Evolutionary conservation across 148 eudicot genomes (phyloP).

Genomic region (Chenopodium berlandieri): DNA sequence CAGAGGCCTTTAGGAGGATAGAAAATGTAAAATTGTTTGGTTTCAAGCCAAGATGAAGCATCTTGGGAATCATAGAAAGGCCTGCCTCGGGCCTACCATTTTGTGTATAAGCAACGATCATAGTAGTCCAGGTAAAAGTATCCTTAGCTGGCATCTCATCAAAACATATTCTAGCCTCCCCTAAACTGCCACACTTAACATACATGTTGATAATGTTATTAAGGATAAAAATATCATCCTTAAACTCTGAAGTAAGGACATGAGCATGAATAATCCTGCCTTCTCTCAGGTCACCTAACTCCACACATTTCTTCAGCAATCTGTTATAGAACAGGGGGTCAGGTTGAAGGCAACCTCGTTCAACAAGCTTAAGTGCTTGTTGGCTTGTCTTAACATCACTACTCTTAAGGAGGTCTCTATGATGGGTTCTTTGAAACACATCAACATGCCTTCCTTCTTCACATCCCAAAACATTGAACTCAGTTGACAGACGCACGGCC

Average conservation of each 20-base stretch:
- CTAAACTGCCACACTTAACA: constrained; percentile 48
- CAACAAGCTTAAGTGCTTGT: constrained; percentile 24
- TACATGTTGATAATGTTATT: constrained; percentile 51
- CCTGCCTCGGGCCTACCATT: constrained; percentile 40
- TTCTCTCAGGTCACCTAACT: constrained; percentile 34
- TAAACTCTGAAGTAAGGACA: constrained; percentile 42
- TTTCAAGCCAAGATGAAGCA: constrained; percentile 42
- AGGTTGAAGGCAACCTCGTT: constrained; percentile 19
- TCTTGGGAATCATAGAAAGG: constrained; percentile 38
- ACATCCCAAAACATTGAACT: constrained; percentile 7
- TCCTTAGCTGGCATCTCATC: constrained; percentile 51
- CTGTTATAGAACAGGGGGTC: constrained; percentile 28
- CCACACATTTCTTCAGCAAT: constrained; percentile 43
- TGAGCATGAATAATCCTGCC: constrained; percentile 54
- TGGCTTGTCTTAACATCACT: constrained; percentile 1
- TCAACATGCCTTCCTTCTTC: constrained; percentile 15
- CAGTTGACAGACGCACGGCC: not conserved
- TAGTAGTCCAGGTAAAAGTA: constrained; percentile 51
- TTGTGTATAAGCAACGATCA: constrained; percentile 53
- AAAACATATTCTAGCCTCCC: constrained; percentile 43
- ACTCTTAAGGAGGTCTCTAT: constrained; percentile 23
- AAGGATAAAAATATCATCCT: constrained; percentile 31
- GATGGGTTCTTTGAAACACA: not conserved
- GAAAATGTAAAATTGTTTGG: constrained; percentile 60
- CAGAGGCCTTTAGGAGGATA: constrained; percentile 53